These are phyloP conservation scores for Pelargonium australe DNA, from an alignment of 441 rosid genomes.

Conservation along the genomic window DNA sequence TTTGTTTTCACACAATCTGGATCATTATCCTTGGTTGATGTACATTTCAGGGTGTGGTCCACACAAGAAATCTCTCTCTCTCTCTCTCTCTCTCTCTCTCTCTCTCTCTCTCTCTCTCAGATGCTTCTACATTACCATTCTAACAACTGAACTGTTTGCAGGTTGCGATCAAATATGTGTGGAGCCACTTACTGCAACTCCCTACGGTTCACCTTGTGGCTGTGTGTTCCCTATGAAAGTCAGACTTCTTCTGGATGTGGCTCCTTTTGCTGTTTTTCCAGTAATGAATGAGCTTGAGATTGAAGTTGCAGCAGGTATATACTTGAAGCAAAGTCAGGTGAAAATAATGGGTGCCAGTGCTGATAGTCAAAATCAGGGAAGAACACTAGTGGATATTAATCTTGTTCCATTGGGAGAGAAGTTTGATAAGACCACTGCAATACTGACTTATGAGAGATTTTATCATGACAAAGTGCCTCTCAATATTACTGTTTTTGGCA, in stretches of 20 bases:
- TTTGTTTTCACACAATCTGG: not conserved
- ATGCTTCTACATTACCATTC: constrained; percentile 10
- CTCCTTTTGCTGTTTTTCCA: constrained; percentile 77
- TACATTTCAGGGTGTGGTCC: not conserved
- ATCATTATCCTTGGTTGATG: not conserved
- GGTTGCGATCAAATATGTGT: constrained; percentile 83
- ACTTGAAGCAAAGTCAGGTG: constrained; percentile 92
- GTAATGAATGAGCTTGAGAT: constrained; percentile 80
- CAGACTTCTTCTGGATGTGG: constrained; percentile 72
- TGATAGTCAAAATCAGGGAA: constrained; percentile 79
- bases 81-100: not conserved
- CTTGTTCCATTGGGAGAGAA: constrained; percentile 96
- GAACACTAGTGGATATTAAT: constrained; percentile 72
- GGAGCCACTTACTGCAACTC: constrained; percentile 83
- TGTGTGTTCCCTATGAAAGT: constrained; percentile 96
- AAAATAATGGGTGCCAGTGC: constrained; percentile 95
- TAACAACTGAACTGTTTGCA: constrained; percentile 36
- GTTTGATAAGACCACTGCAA: constrained; percentile 91
- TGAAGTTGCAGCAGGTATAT: constrained; percentile 87
- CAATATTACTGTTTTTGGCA: constrained; percentile 69
- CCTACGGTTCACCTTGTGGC: constrained; percentile 92
- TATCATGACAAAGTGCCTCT: constrained; percentile 65
- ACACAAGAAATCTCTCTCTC: not conserved
- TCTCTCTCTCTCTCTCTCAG: not conserved
- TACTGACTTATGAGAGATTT: constrained; percentile 68